Percentiles rank a stretch among this genome's conserved stretches.
These are phyloP conservation scores for Podaxis sp. DNA, from an alignment of 768 basidiomycete species.

Conservation along the genomic window DNA sequence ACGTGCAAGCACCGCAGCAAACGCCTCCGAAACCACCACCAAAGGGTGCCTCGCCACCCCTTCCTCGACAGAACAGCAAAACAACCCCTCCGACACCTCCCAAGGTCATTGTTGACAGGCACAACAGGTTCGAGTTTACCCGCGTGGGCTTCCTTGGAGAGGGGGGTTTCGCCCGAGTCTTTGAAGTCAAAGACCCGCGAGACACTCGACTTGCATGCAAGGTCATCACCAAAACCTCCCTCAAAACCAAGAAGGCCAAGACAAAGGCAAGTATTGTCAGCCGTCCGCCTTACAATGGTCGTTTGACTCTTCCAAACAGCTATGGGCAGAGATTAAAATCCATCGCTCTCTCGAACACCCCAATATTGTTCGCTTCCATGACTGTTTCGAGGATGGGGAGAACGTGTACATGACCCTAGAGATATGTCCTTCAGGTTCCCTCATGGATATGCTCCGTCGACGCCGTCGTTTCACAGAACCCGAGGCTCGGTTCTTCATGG, in stretches of 20 bases:
- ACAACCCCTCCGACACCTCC: conserved; percentile 80
- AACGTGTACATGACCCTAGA: conserved; percentile 98
- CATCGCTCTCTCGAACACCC: conserved; percentile 88
- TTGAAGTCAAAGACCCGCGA: conserved; percentile 77
- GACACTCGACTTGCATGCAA: conserved; percentile 80
- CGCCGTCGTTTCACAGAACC: conserved; percentile 88
- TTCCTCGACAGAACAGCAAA: conserved; percentile 81
- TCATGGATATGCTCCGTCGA: conserved; percentile 87
- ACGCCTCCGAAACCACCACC: conserved; percentile 34
- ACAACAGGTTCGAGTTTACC: conserved; percentile 49
- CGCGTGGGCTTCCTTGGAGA: conserved; percentile 87
- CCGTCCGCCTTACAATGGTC: background rate
- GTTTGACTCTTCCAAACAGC: conserved; percentile 35
- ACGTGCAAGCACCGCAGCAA: conserved; percentile 22
- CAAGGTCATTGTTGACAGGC: conserved; percentile 65
- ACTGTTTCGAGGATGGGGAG: conserved; percentile 92
- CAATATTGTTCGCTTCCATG: conserved; percentile 88
- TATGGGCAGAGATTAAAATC: conserved; percentile 98
- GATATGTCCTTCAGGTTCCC: conserved; percentile 83
- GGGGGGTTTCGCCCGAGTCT: conserved; percentile 97
- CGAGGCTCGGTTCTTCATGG: conserved; percentile 88
- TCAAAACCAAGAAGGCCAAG: conserved; percentile 95
- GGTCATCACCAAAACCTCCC: conserved; percentile 87
- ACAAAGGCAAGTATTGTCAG: conserved; percentile 64
- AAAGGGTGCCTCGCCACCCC: conserved; percentile 52